Evolutionary conservation across 2,329 filamentous ascomycete genomes (phyloP), one percentile per base, ranked within the genome.

Genomic region (Colletotrichum sp.): DNA sequence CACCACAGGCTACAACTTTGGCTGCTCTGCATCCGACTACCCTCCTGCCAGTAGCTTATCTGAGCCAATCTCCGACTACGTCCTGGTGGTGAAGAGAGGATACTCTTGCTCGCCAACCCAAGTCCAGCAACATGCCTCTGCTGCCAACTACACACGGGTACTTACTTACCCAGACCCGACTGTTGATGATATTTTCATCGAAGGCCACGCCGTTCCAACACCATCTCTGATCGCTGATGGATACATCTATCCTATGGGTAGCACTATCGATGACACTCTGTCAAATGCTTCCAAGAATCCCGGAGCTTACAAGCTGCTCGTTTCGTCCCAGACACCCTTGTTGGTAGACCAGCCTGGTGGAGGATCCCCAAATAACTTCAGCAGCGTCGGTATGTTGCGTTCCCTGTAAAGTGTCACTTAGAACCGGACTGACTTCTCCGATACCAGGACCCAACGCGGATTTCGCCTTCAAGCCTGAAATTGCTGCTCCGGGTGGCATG

Each of bases 401-500:
- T 55, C n/a, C 3, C 27, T 27, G 3, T 27, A 4, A 59, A 59
- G 22, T 4, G 22, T 1, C 4, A 27, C 22, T 0, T 25, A 8
- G 29, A 6, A 6, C 16, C 8, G 11, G 16, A 19, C 19, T 32
- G 9, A 19, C 12, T 5, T 9, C 15, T 30, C 3, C 1, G 4
- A 15, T 52, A 1, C 3, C 1, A 74, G 67, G 67, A 3, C 72
- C 67, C 22, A 71, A 64, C 44, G 71, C 77, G 77, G 27, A 80
- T 69, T 64, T 80, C 70, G 79, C 79, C 8, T 66, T 84, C 57
- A 83, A 83, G 72, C 83, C 82, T 0, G 77, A 82, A 55, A 73
- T 84, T 9, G 81, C 82, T 11, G 84, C 82, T 5, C 84, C 84
- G 1, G 84, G 84, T 1, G 83, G 83, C 0, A 76, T 81, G 25